These are phyloP conservation scores for Capsicum rhomboideum DNA, from an alignment of 257 asterid genomes.

Conservation along the genomic window DNA sequence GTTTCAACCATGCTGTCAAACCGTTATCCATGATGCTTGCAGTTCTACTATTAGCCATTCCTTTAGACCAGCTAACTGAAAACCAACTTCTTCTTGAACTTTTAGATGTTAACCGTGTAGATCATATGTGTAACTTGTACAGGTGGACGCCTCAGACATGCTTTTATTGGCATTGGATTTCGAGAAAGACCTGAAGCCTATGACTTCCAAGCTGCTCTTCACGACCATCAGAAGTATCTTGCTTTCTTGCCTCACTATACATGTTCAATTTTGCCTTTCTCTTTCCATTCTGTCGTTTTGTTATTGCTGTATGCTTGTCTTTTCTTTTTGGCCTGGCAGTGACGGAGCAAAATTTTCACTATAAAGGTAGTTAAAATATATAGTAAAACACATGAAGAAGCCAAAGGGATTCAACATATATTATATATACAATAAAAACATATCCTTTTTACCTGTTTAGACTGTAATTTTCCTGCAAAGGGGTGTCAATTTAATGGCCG, in stretches of 20 bases:
- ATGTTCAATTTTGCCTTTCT: background rate
- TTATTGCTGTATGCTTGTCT: background rate
- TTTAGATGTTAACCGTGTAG: background rate
- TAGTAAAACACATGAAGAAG: background rate
- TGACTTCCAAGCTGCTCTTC: slow-evolving; percentile 98
- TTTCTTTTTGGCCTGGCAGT: background rate
- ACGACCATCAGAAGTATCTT: slow-evolving; percentile 92
- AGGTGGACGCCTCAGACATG: slow-evolving; percentile 96
- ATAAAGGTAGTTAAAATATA: background rate
- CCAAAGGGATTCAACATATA: background rate
- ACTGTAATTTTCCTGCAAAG: background rate
- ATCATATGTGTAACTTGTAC: slow-evolving; percentile 1
- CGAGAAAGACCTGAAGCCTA: slow-evolving; percentile 97
- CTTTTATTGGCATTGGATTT: slow-evolving; percentile 95
- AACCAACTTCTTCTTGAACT: background rate
- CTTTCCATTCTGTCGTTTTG: background rate
- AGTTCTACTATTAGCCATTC: background rate
- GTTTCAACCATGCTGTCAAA: background rate
- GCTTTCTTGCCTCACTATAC: slow-evolving; percentile 2
- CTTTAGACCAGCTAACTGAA: background rate
- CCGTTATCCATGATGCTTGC: background rate
- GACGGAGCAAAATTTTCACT: background rate
- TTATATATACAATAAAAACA: background rate
- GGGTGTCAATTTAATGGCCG: background rate
- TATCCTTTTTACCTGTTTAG: background rate